Percentiles rank a stretch among this genome's conserved stretches.
phyloP scores from a whole-genome alignment of 257 asterid species.

The Coffea eugenioides region DNA sequence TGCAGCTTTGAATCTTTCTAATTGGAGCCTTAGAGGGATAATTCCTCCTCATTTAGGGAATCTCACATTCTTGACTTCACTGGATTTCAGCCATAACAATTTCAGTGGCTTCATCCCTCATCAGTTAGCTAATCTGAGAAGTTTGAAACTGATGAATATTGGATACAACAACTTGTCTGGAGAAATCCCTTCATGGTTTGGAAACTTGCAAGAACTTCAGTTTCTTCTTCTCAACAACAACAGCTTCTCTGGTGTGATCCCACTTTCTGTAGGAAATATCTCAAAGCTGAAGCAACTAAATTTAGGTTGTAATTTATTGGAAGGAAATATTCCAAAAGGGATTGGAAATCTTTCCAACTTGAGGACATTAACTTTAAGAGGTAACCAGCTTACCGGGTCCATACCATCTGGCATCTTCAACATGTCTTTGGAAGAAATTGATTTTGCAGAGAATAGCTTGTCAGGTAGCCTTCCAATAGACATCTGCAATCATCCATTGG shows the following conservation, averaged over 20 bases:
- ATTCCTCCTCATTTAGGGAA: slow-evolving; percentile 29
- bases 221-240: slow-evolving; percentile 30
- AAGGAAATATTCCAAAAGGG: slow-evolving; percentile 31
- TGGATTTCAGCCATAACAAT: slow-evolving; percentile 24
- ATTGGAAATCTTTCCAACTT: slow-evolving; percentile 25
- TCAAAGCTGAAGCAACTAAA: slow-evolving; percentile 33
- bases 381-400: slow-evolving; percentile 24
- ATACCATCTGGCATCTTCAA: slow-evolving; percentile 27
- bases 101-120: slow-evolving; percentile 44
- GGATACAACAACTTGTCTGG: slow-evolving; percentile 39
- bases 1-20: slow-evolving; percentile 28
- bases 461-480: slow-evolving; percentile 27
- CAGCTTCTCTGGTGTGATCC: slow-evolving; percentile 42
- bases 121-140: slow-evolving; percentile 31
- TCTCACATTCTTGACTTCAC: slow-evolving; percentile 17
- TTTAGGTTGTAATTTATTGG: slow-evolving; percentile 29
- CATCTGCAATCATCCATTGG: slow-evolving; percentile 13
- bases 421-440: slow-evolving; percentile 22
- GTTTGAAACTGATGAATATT: slow-evolving; percentile 22
- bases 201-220: slow-evolving; percentile 30
- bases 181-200: slow-evolving; percentile 43
- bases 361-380: slow-evolving; percentile 5
- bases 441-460: slow-evolving; percentile 17
- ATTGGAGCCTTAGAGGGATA: slow-evolving; percentile 15
- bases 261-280: slow-evolving; percentile 34